Percentiles rank a stretch among this genome's conserved stretches.
phyloP scores from a whole-genome alignment of 129 eudicot genomes.

The Lactuca saligna region DNA sequence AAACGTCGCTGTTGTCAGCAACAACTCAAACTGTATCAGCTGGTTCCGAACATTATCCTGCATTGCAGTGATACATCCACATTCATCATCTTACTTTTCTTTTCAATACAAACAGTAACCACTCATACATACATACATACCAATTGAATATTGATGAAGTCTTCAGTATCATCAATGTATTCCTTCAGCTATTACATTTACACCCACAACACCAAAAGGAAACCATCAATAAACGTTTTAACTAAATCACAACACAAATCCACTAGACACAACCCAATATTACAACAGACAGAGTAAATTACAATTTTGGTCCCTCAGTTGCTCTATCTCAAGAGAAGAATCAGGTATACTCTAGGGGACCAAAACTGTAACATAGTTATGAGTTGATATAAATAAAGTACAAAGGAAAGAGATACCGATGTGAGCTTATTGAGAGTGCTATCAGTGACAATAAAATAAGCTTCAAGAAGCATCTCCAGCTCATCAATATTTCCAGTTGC shows the following conservation, averaged over 20 bases:
- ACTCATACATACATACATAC: constrained; percentile 47
- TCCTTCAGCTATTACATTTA: constrained; percentile 74
- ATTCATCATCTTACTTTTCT: too few species aligned
- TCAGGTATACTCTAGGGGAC: too few species aligned
- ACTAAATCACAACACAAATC: constrained; percentile 1
- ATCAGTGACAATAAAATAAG: constrained; percentile 88
- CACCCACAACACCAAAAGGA: constrained; percentile 3
- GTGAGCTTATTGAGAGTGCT: constrained; percentile 89
- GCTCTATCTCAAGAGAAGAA: too few species aligned
- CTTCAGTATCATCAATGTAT: constrained; percentile 97
- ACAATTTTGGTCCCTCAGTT: neutral
- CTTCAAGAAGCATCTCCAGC: constrained; percentile 94
- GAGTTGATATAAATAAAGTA: neutral
- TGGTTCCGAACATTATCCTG: constrained; percentile 96
- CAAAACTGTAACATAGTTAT: too few species aligned
- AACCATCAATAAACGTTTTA: constrained; percentile 8
- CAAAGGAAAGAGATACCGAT: constrained; percentile 46
- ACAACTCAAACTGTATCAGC: constrained; percentile 84
- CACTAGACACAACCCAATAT: neutral
- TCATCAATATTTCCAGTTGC: constrained; percentile 67
- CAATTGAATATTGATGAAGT: constrained; percentile 91
- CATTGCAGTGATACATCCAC: neutral
- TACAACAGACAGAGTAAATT: neutral
- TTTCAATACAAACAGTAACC: neutral
- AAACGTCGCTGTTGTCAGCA: constrained; percentile 83